Conservation (phyloP, 371 early-diverging fungal genomes). For the Mucor racemosus region DNA sequence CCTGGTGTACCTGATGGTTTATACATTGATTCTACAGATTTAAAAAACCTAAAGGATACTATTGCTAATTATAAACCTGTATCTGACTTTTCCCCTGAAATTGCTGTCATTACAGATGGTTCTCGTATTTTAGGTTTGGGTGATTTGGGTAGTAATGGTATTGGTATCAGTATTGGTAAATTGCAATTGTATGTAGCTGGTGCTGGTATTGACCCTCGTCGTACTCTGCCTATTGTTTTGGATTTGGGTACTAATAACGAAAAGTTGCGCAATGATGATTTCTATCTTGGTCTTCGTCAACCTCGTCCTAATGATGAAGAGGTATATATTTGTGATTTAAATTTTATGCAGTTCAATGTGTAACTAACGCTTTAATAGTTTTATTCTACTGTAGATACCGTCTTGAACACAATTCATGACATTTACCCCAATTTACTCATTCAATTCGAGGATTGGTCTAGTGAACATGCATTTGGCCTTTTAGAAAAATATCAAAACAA, state of each 20-base stretch:
- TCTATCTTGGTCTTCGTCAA: slow-evolving; percentile 81
- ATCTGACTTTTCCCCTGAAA: slow-evolving; percentile 61
- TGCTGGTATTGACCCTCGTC: slow-evolving; percentile 87
- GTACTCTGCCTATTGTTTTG: slow-evolving; percentile 84
- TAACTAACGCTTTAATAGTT: too few species aligned
- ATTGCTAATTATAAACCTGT: slow-evolving; percentile 67
- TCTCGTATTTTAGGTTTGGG: slow-evolving; percentile 93
- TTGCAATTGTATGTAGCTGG: slow-evolving; percentile 92
- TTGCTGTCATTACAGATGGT: slow-evolving; percentile 94
- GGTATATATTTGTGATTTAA: too few species aligned
- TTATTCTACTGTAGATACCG: slow-evolving; percentile 79
- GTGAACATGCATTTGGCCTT: slow-evolving; percentile 83
- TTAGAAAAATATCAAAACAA: slow-evolving; percentile 69
- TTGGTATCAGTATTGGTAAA: slow-evolving; percentile 94
- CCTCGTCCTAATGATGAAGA: slow-evolving; percentile 45
- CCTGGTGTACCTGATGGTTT: slow-evolving; percentile 83
- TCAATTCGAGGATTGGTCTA: slow-evolving; percentile 95
- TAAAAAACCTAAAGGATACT: slow-evolving; percentile 65
- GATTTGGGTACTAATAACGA: slow-evolving; percentile 92
- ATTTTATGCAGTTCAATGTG: too few species aligned
- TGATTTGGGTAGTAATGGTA: slow-evolving; percentile 89
- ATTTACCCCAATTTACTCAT: slow-evolving; percentile 81
- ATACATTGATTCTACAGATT: slow-evolving; percentile 71
- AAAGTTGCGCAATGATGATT: slow-evolving; percentile 73
- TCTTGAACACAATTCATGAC: slow-evolving; percentile 68